Evolutionary conservation across 2,329 filamentous ascomycete species (phyloP), one percentile per base, ranked within the genome.

Genomic region (Sporothrix brasiliensis): DNA sequence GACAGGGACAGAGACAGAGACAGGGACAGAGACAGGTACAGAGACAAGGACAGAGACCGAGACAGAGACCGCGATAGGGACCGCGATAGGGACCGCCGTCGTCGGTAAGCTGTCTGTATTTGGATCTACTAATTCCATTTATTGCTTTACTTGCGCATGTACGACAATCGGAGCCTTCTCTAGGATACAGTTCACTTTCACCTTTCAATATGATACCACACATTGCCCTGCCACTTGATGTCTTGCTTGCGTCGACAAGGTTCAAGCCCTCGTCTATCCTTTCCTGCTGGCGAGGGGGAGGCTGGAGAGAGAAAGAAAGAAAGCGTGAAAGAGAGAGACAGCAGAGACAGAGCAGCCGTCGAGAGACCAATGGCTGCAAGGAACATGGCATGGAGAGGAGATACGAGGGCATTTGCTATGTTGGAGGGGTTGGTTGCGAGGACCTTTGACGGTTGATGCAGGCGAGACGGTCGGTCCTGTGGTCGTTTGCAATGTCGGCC

Each of bases 1-100:
- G 67, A 63, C n/a, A 21, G 68, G 56, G 67, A 49, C 54, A 76
- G 74, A 74, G 78, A 77, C 70, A 77, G 76, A 50, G 75, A 78
- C 49, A 34, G 30, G 5, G 30, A 34, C 4, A 34, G 5, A 5
- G 30, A 34, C n/a, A n/a, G n/a, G n/a, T n/a, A n/a, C n/a, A 50
- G 65, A 4, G n/a, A 19, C 27, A 13, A 19, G 30, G 30, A 34
- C 30, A 11, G 13, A 7, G 52, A 34, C 24, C 16, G 24, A 47
- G 75, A 78, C 53, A 71, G 34, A 2, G 56, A 56, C 19, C 49
- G 66, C 13, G 67, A 63, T 27, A 16, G 68, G 52, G 56, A 56
- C 19, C 49, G 66, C 13, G 67, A 63, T 27, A 16, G 68, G 52
- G 67, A 49, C 63, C 61, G 53, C 2, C 67, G 39, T 14, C 58